These are phyloP conservation scores for Rubus idaeus DNA, from an alignment of 306 rosid genomes.

Conservation along the genomic window DNA sequence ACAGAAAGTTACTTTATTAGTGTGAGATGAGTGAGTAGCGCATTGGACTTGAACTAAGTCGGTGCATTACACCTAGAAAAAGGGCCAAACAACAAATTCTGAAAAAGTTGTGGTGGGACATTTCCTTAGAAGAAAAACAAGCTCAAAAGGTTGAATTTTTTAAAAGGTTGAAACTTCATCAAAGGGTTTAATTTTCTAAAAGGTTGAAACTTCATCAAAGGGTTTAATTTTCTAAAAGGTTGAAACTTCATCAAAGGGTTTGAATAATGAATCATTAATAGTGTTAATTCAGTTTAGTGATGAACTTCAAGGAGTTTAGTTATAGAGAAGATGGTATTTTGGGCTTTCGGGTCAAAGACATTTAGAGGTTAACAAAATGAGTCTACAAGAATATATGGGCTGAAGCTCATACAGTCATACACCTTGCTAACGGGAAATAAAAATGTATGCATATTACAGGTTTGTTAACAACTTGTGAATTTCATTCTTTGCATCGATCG, in stretches of 20 bases:
- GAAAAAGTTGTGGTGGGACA: conserved; percentile 32
- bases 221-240: neutral
- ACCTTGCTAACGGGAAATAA: too few relatives aligned
- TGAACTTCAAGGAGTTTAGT: neutral
- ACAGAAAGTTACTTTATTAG: conserved; percentile 33
- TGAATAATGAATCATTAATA: neutral
- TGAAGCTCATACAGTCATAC: neutral
- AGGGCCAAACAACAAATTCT: conserved; percentile 11
- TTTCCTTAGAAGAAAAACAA: neutral
- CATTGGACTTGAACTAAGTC: conserved; percentile 23
- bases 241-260: neutral
- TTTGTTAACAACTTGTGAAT: neutral
- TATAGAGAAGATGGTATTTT: neutral
- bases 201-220: conserved; percentile 1
- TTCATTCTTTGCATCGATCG: neutral
- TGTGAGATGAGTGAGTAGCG: conserved; percentile 19
- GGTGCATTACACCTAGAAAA: conserved; percentile 45
- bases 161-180: conserved; percentile 8
- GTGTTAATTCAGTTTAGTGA: neutral
- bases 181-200: neutral
- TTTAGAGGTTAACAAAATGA: neutral
- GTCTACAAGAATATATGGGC: neutral
- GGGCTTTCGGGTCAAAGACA: neutral
- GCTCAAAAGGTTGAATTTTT: neutral
- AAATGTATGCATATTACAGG: too few relatives aligned